These are phyloP conservation scores for Tricholoma terreum DNA, from an alignment of 768 basidiomycete species.

Conservation along the genomic window DNA sequence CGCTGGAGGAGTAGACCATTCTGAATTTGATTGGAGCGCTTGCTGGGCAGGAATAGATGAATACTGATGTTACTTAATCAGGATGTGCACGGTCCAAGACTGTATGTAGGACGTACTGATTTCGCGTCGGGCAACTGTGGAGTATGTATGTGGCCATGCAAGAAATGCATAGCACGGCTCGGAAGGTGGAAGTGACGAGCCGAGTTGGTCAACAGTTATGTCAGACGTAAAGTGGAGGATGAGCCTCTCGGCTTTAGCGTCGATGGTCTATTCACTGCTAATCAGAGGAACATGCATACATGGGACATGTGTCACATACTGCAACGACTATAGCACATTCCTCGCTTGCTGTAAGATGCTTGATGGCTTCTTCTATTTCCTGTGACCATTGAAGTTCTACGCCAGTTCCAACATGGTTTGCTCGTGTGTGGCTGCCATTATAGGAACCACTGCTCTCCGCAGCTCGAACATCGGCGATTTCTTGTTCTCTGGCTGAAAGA, in stretches of 20 bases:
- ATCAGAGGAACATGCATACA: not conserved
- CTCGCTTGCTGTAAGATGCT: constrained; percentile 47
- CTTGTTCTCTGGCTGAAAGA: constrained; percentile 77
- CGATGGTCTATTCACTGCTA: constrained; percentile 53
- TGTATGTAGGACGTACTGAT: constrained; percentile 46
- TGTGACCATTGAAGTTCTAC: constrained; percentile 68
- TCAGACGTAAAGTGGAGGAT: constrained; percentile 40
- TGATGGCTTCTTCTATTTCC: constrained; percentile 63
- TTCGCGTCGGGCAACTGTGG: constrained; percentile 45
- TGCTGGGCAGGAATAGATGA: constrained; percentile 90
- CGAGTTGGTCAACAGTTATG: constrained; percentile 41
- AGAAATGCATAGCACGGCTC: constrained; percentile 72
- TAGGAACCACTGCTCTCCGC: constrained; percentile 62
- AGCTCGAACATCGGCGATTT: constrained; percentile 71
- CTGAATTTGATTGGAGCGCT: constrained; percentile 77
- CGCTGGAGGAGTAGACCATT: constrained; percentile 85
- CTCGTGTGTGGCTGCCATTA: constrained; percentile 54
- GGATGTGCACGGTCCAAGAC: not conserved
- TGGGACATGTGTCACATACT: constrained; percentile 35
- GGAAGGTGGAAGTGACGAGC: constrained; percentile 46
- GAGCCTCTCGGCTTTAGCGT: constrained; percentile 60
- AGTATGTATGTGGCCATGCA: constrained; percentile 52
- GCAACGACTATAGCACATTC: constrained; percentile 58
- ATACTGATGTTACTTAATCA: constrained; percentile 45
- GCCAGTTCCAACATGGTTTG: constrained; percentile 54